phyloP scores from a whole-genome alignment of 2,329 filamentous ascomycete genomes.

The Sporothrix pseudoabietina region DNA sequence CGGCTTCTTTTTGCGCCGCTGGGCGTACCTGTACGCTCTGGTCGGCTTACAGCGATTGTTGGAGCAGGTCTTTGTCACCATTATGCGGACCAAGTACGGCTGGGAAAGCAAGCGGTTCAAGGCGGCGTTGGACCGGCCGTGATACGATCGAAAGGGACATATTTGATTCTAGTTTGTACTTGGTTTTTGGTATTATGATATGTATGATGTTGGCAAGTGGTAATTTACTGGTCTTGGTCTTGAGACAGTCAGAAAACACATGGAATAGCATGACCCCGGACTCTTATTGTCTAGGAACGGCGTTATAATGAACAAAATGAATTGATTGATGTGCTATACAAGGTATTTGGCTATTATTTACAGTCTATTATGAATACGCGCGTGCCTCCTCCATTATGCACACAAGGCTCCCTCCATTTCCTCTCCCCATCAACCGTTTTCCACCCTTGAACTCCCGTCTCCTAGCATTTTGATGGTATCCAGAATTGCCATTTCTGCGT shows the following conservation, averaged over 20 bases:
- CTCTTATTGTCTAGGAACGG: background rate
- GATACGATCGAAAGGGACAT: background rate
- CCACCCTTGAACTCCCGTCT: background rate
- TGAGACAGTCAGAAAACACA: background rate
- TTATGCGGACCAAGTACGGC: constrained; percentile 29
- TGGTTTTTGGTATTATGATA: background rate
- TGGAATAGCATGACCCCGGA: background rate
- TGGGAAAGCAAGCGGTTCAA: constrained; percentile 28
- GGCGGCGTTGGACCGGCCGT: constrained; percentile 25
- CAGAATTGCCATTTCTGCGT: constrained; percentile 32
- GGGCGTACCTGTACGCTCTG: constrained; percentile 31
- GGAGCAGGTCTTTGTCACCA: constrained; percentile 22
- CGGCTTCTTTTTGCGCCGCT: constrained; percentile 34
- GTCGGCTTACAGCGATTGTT: constrained; percentile 29
- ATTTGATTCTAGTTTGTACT: background rate
- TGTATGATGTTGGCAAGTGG: background rate
- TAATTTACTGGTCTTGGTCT: background rate
- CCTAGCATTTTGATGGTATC: background rate
- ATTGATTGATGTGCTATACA: background rate
- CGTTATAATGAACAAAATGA: background rate
- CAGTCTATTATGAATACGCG: constrained; percentile 19
- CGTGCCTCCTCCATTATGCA: background rate
- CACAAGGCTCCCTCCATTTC: background rate
- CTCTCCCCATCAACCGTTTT: background rate
- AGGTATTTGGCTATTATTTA: background rate